Conservation (phyloP, 2,329 filamentous ascomycete species). For the Fusarium transvaalense region DNA sequence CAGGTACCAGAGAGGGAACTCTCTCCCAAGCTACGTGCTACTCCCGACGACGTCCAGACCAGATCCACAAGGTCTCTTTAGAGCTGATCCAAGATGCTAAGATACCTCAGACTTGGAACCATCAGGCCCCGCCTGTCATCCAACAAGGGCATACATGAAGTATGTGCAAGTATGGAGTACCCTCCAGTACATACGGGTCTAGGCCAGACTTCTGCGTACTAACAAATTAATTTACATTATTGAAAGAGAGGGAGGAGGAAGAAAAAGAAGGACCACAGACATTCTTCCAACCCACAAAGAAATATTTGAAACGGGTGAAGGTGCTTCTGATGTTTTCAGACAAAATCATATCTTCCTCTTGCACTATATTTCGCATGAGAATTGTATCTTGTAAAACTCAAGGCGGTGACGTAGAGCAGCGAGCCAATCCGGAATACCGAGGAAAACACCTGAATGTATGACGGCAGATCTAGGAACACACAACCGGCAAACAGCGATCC, state of each 20-base stretch:
- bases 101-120: slow-evolving; percentile 33
- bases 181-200: slow-evolving; percentile 19
- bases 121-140: slow-evolving; percentile 30
- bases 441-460: slow-evolving; percentile 31
- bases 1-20: slow-evolving; percentile 36
- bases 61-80: slow-evolving; percentile 27
- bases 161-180: slow-evolving; percentile 38
- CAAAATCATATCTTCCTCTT: background rate
- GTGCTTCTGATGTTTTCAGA: slow-evolving; percentile 16
- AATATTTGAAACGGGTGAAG: slow-evolving; percentile 18
- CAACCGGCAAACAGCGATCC: slow-evolving; percentile 35
- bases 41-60: slow-evolving; percentile 18
- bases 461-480: slow-evolving; percentile 38
- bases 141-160: slow-evolving; percentile 26
- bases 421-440: slow-evolving; percentile 27
- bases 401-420: slow-evolving; percentile 37
- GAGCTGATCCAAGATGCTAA: slow-evolving; percentile 25
- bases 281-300: slow-evolving; percentile 20
- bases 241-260: background rate
- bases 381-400: slow-evolving; percentile 8
- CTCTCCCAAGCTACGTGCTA: slow-evolving; percentile 11
- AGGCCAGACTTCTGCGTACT: background rate
- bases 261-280: background rate
- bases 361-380: slow-evolving; percentile 5
- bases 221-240: slow-evolving; percentile 16